Percentiles rank a stretch among this genome's conserved stretches.
phyloP scores from a whole-genome alignment of 169 alveolate species.

The Plasmodium billcollinsi region DNA sequence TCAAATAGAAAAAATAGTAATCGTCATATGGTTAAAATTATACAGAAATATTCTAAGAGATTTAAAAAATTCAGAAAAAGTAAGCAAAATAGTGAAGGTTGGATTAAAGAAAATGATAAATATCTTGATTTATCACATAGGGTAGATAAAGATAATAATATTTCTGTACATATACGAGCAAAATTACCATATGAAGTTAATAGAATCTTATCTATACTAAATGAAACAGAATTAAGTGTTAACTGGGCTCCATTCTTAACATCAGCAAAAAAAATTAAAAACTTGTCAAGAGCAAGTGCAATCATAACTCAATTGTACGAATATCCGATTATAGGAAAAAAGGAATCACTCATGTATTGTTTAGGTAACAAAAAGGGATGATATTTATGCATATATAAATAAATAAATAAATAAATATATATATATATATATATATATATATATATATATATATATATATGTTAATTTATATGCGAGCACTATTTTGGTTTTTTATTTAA shows the following conservation, averaged over 20 bases:
- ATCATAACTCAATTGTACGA: constrained; percentile 80
- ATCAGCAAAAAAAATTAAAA: constrained; percentile 70
- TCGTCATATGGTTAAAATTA: constrained; percentile 79
- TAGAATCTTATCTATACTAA: constrained; percentile 76
- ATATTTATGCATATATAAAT: no score
- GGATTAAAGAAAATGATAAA: constrained; percentile 75
- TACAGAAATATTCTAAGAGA: constrained; percentile 76
- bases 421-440: background rate
- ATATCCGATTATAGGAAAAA: constrained; percentile 82
- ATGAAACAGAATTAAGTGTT: constrained; percentile 81
- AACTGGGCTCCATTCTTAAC: constrained; percentile 84
- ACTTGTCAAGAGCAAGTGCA: constrained; percentile 78
- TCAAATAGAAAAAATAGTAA: constrained; percentile 41
- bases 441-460: no score
- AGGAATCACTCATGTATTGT: constrained; percentile 79
- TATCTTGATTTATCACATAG: constrained; percentile 80
- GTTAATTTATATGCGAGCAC: no score
- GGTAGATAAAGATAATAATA: constrained; percentile 79
- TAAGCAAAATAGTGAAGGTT: constrained; percentile 79
- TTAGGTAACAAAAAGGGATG: constrained; percentile 43
- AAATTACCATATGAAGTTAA: constrained; percentile 79
- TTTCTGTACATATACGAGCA: constrained; percentile 80
- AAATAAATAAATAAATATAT: background rate
- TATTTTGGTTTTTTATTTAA: no score
- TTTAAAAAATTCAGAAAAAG: constrained; percentile 73